These are phyloP conservation scores for Mycena maculata DNA, from an alignment of 768 basidiomycete genomes.

Conservation along the genomic window DNA sequence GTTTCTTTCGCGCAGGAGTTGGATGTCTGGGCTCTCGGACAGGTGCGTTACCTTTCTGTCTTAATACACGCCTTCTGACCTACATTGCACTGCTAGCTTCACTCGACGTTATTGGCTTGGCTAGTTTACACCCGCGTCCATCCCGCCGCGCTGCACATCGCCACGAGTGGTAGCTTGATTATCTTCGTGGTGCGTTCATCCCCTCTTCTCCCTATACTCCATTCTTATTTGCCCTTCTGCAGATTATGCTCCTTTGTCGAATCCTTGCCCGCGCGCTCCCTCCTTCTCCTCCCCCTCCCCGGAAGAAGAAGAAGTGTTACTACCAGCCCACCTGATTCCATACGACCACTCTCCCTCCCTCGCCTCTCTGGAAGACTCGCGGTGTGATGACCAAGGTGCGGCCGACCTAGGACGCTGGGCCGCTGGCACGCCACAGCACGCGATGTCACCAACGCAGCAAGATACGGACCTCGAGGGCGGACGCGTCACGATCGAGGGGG, in stretches of 20 bases:
- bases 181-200: neutral
- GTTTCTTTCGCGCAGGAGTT: neutral
- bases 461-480: slow-evolving; percentile 19
- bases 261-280: neutral
- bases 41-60: neutral
- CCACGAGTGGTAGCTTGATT: neutral
- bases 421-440: neutral
- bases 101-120: neutral
- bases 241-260: too few species aligned
- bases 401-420: neutral
- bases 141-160: neutral
- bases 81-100: neutral
- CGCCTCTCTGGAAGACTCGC: neutral
- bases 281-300: neutral
- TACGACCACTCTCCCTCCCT: neutral
- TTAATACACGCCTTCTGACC: neutral
- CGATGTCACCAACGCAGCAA: slow-evolving; percentile 2
- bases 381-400: slow-evolving; percentile 7
- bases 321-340: neutral
- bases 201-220: neutral
- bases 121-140: neutral
- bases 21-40: neutral
- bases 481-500: slow-evolving; percentile 21
- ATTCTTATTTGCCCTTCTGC: neutral
- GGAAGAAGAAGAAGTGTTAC: neutral